Evolutionary conservation across 106 monocot genomes (phyloP), one percentile per base, ranked within the genome.

Genomic region (Phalaenopsis aphrodite): DNA sequence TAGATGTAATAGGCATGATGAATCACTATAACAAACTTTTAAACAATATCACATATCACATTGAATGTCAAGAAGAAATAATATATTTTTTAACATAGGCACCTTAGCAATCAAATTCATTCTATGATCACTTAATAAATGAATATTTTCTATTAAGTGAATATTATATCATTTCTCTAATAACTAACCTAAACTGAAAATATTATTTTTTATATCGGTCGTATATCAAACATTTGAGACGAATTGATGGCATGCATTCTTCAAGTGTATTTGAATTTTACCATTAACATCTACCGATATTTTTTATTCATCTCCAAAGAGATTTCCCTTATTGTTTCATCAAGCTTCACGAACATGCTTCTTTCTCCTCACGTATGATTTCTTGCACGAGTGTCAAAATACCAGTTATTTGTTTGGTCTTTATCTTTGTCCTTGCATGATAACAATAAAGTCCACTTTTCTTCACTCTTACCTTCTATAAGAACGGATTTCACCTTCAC

Each of bases 351-450:
- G 42, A 79, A 79, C 21, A 42, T 42, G 10, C 41, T 67, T 67
- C 17, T 65, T 14, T 79, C 21, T 67, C 61, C 79, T 45, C n/a
- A 66, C 42, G 45, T 79, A n/a, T 79, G 79, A 67, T 68, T 79
- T 0, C 39, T 45, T 42, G 66, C 61, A 23, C 43, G 5, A 2
- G 1, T n/a, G n/a, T 46, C 45, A 55, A 79, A 21, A 1, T 68
- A 79, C 66, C 61, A 79, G 0, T 2, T 3, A 79, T 45, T 79
- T 11, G 15, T 46, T 19, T 79, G 16, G 4, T n/a, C 18, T 7
- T 41, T 9, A 38, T 67, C 19, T 37, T 79, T 30, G 30, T 30
- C 39, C 19, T 10, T n/a, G 17, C 10, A 16, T 64, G 58, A 12
- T 10, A 65, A 0, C 5, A 79, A 45, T 42, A 65, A 6, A 19